Conservation (phyloP, 2,329 filamentous ascomycete genomes). For the Fusarium liriodendri region DNA sequence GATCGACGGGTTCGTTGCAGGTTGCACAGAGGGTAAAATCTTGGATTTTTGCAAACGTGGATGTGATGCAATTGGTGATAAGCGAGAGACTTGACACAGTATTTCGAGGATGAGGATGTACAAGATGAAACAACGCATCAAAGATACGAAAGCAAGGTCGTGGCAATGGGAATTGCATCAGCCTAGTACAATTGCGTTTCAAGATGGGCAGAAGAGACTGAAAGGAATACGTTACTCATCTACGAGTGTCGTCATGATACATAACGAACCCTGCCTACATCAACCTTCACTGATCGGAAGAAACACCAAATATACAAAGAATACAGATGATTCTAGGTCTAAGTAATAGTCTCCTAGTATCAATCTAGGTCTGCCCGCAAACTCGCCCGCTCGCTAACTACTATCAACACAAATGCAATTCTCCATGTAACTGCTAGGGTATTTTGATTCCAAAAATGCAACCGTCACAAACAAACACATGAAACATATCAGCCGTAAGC, state of each 20-base stretch:
- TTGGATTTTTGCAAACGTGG: neutral
- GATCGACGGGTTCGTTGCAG: constrained; percentile 25
- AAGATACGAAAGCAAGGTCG: neutral
- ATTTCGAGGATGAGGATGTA: constrained; percentile 12
- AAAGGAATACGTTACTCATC: neutral
- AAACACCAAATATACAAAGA: neutral
- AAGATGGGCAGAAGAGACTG: neutral
- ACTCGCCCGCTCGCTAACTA: constrained; percentile 19
- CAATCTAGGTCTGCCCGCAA: constrained; percentile 19
- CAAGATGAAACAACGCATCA: neutral
- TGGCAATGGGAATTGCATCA: neutral
- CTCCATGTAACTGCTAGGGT: constrained; percentile 34
- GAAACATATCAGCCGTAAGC: constrained; percentile 22
- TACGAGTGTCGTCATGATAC: neutral
- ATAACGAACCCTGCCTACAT: neutral
- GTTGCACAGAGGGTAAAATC: constrained; percentile 4
- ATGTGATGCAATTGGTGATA: constrained; percentile 25
- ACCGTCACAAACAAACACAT: constrained; percentile 26
- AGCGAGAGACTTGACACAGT: constrained; percentile 29
- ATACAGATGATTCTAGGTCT: constrained; percentile 12
- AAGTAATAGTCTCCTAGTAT: constrained; percentile 21
- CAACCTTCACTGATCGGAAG: neutral
- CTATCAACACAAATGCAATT: constrained; percentile 26
- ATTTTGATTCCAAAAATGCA: constrained; percentile 29
- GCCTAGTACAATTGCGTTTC: neutral